Evolutionary conservation across 164 flowering plant genomes (phyloP), one percentile per base, ranked within the genome.

Genomic region (Hamamelis virginiana): DNA sequence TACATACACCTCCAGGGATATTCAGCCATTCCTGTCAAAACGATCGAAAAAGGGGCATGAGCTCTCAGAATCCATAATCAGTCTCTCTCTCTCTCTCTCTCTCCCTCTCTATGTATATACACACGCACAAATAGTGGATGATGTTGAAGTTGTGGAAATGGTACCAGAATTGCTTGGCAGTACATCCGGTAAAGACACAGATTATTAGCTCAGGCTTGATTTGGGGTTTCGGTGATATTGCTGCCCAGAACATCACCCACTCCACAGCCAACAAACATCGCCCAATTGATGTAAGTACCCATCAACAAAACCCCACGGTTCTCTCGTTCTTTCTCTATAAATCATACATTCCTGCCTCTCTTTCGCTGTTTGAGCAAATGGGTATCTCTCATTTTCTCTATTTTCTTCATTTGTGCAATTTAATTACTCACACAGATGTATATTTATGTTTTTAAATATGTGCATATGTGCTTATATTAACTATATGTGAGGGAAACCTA

Each of bases 121-220:
- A 51, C 3, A 51, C 9, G 18, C 6, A 51, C n/a, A 51, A 4
- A n/a, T 3, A 8, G n/a, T 33, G n/a, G 18, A 16, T 18, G n/a
- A 74, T 82, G 79, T 61, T 72, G 70, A 72, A 59, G 69, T 10
- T 76, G 59, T 83, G 86, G 86, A 83, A 63, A 75, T 76, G 77
- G 83, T 83, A 83, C 59, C 86, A 78, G 75, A 78, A 74, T 41
- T 83, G 82, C 65, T 68, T 83, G 69, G 46, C 74, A 1, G 71
- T 72, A 0, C 86, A 83, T 52, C 86, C 85, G 19, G 72, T 83
- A 33, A 83, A 83, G 74, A 83, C 86, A 4, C 84, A 83, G 67
- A 59, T 80, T 50, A 64, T 83, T 38, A 80, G 86, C 77, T 83
- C 86, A 0, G 86, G 82, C 3, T 15, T 83, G 44, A 71, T 83